Percentiles rank a stretch among this genome's conserved stretches.
These are phyloP conservation scores for Didymella pinodella DNA, from an alignment of 2,329 filamentous ascomycete species.

Conservation along the genomic window DNA sequence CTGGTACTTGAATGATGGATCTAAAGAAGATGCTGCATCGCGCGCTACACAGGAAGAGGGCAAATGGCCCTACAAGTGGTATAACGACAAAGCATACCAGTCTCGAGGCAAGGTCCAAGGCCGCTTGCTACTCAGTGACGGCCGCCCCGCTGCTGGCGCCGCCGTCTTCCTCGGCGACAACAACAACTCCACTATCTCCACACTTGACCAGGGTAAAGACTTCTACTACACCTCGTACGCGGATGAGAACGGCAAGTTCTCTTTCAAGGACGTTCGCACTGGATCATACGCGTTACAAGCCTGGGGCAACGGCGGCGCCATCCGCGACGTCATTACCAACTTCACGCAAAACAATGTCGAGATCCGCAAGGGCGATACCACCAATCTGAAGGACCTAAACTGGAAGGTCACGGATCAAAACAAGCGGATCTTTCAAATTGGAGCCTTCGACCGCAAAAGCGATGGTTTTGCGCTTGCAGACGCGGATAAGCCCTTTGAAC, in stretches of 20 bases:
- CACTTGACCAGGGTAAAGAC: slow-evolving; percentile 58
- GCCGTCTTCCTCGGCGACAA: slow-evolving; percentile 62
- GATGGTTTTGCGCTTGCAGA: slow-evolving; percentile 55
- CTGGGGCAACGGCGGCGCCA: slow-evolving; percentile 58
- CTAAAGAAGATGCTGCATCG: slow-evolving; percentile 53
- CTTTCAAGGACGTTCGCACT: slow-evolving; percentile 55
- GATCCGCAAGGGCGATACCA: slow-evolving; percentile 47
- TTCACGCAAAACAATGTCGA: slow-evolving; percentile 54
- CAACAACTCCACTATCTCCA: slow-evolving; percentile 54
- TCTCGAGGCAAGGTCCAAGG: slow-evolving; percentile 59
- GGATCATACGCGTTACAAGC: slow-evolving; percentile 60
- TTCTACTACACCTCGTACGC: slow-evolving; percentile 62
- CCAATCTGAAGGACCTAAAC: slow-evolving; percentile 50
- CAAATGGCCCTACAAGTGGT: slow-evolving; percentile 61
- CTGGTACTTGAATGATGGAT: slow-evolving; percentile 59
- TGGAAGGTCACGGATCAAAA: slow-evolving; percentile 53
- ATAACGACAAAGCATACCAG: slow-evolving; percentile 58
- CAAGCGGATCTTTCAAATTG: slow-evolving; percentile 59
- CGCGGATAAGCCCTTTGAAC: slow-evolving; percentile 53
- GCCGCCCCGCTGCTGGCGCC: slow-evolving; percentile 58
- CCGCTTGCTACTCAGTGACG: slow-evolving; percentile 56
- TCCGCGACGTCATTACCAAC: slow-evolving; percentile 57
- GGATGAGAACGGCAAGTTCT: slow-evolving; percentile 54
- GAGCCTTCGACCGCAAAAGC: slow-evolving; percentile 58
- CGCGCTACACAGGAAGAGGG: slow-evolving; percentile 54